Base-by-base conservation (phyloP, 2,329 filamentous ascomycete species). In the Exophiala sp. region DNA sequence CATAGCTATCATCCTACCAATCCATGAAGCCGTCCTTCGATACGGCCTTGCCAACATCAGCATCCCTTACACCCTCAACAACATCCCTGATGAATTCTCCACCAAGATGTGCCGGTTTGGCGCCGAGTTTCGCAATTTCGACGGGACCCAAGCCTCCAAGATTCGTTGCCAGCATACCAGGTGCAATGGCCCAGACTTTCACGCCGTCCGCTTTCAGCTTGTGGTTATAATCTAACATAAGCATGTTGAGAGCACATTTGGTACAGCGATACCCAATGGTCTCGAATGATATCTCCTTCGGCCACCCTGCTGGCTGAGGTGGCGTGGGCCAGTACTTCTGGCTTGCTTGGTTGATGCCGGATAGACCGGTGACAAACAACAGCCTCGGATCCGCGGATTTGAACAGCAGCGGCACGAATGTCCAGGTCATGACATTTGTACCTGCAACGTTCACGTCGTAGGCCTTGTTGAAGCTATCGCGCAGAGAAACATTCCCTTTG, bases 141-240 rank as follows among this genome's bases (percentile, higher is more conserved):
- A 32, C 59, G 44, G 66, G 65, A 1, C 59, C 60, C 59, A 44
- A 45, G 1, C 70, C 71, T 7, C 66, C 70, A 20, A 78, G 54
- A 3, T 68, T 68, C 1, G 77, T 79, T 1, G 74, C 76, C 58
- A 78, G 62, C 50, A 78, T 70, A 0, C 77, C 77, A 1, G 77
- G 77, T 52, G 69, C 71, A 2, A 77, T 69, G 1, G 62, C 65
- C 60, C 73, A 80, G 0, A 79, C 74, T 59, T 79, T 81, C 34
- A 79, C 73, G 8, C 69, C 65, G 58, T 69, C 67, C 51, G 75
- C 59, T 16, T 68, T 62, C 32, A 81, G 65, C 1, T 70, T 59
- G 35, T 71, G 68, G 41, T 70, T 68, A 36, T 66, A 59, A 29
- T 51, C 48, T 12, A 63, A 48, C 36, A 51, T 49, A 32, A 77